Percentiles rank a stretch among this genome's conserved stretches.
Evolutionary conservation across 176 grass and related monocot genomes (phyloP).

Genomic region (Chrysopogon serrulatus): DNA sequence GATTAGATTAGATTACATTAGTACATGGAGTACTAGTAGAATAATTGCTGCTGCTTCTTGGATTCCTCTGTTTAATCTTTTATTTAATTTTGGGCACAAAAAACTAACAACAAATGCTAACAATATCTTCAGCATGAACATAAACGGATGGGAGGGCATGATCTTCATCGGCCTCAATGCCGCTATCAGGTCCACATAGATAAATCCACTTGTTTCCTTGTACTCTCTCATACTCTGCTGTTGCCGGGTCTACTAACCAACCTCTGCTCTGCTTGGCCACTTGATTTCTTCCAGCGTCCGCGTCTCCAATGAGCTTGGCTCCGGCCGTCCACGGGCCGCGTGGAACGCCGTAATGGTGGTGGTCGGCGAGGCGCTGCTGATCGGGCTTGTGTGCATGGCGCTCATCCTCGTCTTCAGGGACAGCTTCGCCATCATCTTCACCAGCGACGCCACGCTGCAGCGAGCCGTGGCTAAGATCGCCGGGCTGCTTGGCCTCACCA

Average conservation of each 20-base stretch:
- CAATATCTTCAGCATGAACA: slow-evolving; percentile 39
- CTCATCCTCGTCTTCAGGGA: slow-evolving; percentile 27
- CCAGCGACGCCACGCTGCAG: slow-evolving; percentile 10
- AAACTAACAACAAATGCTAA: neutral
- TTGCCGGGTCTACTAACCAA: neutral
- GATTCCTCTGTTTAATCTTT: neutral
- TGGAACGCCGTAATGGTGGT: slow-evolving; percentile 45
- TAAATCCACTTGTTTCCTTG: neutral
- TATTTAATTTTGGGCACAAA: neutral
- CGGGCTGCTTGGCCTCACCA: slow-evolving; percentile 43
- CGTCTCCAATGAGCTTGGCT: slow-evolving; percentile 61
- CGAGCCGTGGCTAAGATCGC: slow-evolving; percentile 45
- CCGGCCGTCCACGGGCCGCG: slow-evolving; percentile 38
- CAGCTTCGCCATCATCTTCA: slow-evolving; percentile 41
- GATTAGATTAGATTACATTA: neutral
- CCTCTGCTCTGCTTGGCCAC: neutral
- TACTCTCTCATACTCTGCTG: no score
- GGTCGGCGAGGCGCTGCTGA: slow-evolving; percentile 28
- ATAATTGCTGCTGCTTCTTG: no score
- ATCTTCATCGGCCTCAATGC: slow-evolving; percentile 63
- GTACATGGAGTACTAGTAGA: no score
- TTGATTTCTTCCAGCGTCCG: slow-evolving; percentile 34
- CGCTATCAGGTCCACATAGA: slow-evolving; percentile 11
- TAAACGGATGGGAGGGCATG: slow-evolving; percentile 62
- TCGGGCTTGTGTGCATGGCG: slow-evolving; percentile 45